Evolutionary conservation across 352 stramenopile genomes (phyloP).

Genomic region (Phytopythium boreale): DNA sequence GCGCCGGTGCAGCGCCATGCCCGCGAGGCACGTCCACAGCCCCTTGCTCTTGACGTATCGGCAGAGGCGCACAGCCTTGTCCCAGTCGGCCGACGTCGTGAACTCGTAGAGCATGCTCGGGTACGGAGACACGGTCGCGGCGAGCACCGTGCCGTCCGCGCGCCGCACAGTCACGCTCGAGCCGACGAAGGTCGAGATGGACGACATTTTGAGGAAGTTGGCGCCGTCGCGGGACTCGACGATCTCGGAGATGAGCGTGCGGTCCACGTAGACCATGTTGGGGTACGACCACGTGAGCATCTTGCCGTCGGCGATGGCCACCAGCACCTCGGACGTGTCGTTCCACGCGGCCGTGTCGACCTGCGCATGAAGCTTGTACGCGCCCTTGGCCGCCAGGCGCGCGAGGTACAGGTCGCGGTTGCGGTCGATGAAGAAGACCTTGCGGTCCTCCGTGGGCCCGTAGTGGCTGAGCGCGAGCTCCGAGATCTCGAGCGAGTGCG

Average conservation of each 20-base stretch:
- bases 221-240: constrained; percentile 70
- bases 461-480: constrained; percentile 85
- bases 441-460: constrained; percentile 68
- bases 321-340: constrained; percentile 83
- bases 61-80: constrained; percentile 90
- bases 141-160: constrained; percentile 85
- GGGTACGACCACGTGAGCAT: constrained; percentile 91
- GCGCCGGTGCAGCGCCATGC: constrained; percentile 84
- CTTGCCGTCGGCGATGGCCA: constrained; percentile 87
- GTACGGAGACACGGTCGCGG: constrained; percentile 76
- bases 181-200: constrained; percentile 87
- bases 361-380: constrained; percentile 87
- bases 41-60: constrained; percentile 88
- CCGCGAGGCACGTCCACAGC: constrained; percentile 90
- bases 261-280: constrained; percentile 90
- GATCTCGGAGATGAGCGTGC: constrained; percentile 83
- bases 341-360: constrained; percentile 91
- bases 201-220: constrained; percentile 84
- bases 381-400: constrained; percentile 47
- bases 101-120: constrained; percentile 88
- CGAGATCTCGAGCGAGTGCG: constrained; percentile 74
- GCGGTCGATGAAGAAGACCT: constrained; percentile 86
- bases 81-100: constrained; percentile 75
- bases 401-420: constrained; percentile 87
- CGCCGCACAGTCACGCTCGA: constrained; percentile 82